Conservation (phyloP, 108 stramenopile genomes). For the Conticribra guillardii region DNA sequence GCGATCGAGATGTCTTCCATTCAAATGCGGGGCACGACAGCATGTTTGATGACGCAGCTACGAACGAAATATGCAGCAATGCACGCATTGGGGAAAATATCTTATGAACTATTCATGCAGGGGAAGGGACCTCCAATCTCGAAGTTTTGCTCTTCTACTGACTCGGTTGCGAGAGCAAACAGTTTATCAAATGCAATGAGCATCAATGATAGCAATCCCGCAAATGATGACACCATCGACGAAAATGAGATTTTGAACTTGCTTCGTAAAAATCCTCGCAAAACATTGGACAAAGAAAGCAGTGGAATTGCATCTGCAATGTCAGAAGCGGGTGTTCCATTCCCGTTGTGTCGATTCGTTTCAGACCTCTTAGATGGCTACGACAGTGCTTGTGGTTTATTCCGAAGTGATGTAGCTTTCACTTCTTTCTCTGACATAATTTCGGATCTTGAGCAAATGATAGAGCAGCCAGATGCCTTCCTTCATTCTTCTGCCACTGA, state of each 20-base stretch:
- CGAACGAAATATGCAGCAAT: neutral
- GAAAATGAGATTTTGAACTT: neutral
- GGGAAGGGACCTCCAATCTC: neutral
- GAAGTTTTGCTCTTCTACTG: neutral
- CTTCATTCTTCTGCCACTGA: constrained; percentile 5
- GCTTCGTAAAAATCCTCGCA: constrained; percentile 9
- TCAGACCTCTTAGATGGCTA: constrained; percentile 10
- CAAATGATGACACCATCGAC: neutral
- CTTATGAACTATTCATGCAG: constrained; percentile 4
- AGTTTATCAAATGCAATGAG: neutral
- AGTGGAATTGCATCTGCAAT: constrained; percentile 6
- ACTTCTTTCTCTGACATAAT: constrained; percentile 15
- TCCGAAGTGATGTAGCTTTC: constrained; percentile 13
- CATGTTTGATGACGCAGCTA: too few species aligned
- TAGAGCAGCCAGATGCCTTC: constrained; percentile 15
- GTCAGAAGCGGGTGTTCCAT: constrained; percentile 13
- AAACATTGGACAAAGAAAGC: neutral
- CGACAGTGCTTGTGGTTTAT: neutral
- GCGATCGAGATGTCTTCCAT: too few species aligned
- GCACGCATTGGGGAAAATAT: constrained; percentile 1
- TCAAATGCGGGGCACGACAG: too few species aligned
- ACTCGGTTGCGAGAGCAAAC: too few species aligned
- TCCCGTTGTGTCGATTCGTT: constrained; percentile 19
- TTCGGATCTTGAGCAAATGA: constrained; percentile 27
- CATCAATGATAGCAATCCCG: neutral